Percentiles rank a stretch among this genome's conserved stretches.
Conservation (phyloP, 768 basidiomycete genomes). For the Tephrocybe sp. region DNA sequence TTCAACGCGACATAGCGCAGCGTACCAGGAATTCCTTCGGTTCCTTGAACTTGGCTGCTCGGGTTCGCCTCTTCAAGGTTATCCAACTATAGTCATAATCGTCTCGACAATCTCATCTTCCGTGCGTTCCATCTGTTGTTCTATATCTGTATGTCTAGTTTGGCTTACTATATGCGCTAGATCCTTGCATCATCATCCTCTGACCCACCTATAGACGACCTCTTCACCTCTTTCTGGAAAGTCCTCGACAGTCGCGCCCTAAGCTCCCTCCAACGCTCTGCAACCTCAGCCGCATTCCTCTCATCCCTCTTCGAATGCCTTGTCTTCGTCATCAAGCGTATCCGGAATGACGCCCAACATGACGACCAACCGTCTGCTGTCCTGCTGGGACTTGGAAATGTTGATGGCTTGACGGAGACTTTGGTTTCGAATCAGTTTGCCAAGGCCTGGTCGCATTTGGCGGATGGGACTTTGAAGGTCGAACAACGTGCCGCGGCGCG, state of each 20-base stretch:
- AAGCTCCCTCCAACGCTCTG: constrained; percentile 49
- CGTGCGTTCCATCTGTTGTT: constrained; percentile 29
- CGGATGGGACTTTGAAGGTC: constrained; percentile 41
- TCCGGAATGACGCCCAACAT: constrained; percentile 22
- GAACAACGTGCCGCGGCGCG: constrained; percentile 41
- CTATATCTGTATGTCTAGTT: not conserved
- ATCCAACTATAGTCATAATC: constrained; percentile 78
- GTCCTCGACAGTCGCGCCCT: constrained; percentile 70
- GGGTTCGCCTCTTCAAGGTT: constrained; percentile 76
- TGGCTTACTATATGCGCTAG: constrained; percentile 14
- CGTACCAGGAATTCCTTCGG: constrained; percentile 71
- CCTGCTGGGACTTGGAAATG: not conserved
- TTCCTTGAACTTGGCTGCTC: constrained; percentile 80
- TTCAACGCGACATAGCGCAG: constrained; percentile 28
- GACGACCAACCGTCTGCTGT: constrained; percentile 1
- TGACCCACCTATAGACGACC: constrained; percentile 33
- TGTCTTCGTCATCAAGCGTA: constrained; percentile 50
- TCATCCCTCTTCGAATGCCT: constrained; percentile 69
- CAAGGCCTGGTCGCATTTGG: constrained; percentile 48
- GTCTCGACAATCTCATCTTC: constrained; percentile 75
- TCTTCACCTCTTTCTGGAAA: constrained; percentile 82
- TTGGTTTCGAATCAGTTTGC: constrained; percentile 45
- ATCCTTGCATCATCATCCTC: constrained; percentile 25
- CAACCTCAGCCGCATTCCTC: constrained; percentile 62
- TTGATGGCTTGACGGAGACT: constrained; percentile 8